Conservation (phyloP, 1,284 basidiomycete species). For the Earliella scabrosa region DNA sequence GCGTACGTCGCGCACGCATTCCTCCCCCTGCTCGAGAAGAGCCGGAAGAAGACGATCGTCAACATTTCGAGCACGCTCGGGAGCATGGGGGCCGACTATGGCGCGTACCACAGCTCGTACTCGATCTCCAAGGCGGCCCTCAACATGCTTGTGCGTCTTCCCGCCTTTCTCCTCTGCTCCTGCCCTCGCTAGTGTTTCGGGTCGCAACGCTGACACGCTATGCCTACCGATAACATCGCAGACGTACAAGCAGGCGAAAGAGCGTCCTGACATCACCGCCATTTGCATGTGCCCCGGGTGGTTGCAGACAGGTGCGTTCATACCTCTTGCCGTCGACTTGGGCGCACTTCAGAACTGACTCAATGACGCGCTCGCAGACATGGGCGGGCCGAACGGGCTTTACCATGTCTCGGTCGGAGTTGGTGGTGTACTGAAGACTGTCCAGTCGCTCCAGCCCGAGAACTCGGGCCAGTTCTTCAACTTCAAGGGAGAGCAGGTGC, state of each 20-base stretch:
- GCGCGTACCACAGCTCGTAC: conserved; percentile 9
- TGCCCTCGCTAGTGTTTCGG: neutral
- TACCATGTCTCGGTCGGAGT: neutral
- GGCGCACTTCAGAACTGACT: neutral
- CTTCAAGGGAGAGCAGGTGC: neutral
- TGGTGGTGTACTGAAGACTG: neutral
- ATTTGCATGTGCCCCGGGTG: conserved; percentile 29
- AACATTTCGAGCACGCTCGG: conserved; percentile 36
- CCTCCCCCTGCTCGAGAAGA: conserved; percentile 36
- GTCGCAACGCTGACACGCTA: too few relatives aligned
- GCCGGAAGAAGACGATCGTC: conserved; percentile 36
- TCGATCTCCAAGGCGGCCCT: neutral
- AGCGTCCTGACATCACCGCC: conserved; percentile 21
- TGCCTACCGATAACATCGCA: conserved; percentile 2
- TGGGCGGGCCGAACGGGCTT: neutral
- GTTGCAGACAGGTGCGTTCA: conserved; percentile 30
- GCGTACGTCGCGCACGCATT: conserved; percentile 36
- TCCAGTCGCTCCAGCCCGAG: neutral
- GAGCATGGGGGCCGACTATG: conserved; percentile 33
- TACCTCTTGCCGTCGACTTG: neutral
- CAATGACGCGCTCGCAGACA: neutral
- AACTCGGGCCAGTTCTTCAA: conserved; percentile 1
- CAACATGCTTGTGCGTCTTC: conserved; percentile 9
- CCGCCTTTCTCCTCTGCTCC: neutral
- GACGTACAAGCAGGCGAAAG: conserved; percentile 33